Evolutionary conservation across 192 early-diverging fungal species (phyloP).

Genomic region (Spizellomyces sp.): DNA sequence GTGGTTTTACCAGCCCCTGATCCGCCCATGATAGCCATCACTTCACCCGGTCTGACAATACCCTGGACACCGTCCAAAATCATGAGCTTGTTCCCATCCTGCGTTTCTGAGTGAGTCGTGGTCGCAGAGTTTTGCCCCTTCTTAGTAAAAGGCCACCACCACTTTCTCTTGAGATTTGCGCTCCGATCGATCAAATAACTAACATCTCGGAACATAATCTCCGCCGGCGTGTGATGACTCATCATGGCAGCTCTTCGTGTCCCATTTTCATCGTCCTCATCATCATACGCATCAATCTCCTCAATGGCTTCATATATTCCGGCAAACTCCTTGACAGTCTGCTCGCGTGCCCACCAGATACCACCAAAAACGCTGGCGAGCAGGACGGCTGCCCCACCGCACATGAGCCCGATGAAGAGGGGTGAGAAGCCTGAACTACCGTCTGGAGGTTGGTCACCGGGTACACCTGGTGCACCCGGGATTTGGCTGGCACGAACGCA

Average conservation of each 20-base stretch:
- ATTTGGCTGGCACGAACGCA: constrained; percentile 86
- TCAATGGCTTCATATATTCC: neutral
- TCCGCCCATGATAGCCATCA: constrained; percentile 92
- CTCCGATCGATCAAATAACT: constrained; percentile 52
- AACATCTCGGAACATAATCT: constrained; percentile 66
- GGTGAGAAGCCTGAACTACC: constrained; percentile 27
- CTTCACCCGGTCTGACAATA: constrained; percentile 77
- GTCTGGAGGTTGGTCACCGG: constrained; percentile 35
- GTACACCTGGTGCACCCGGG: constrained; percentile 65
- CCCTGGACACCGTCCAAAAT: constrained; percentile 74
- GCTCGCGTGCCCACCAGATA: constrained; percentile 23
- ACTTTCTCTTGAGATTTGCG: neutral
- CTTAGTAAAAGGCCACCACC: neutral
- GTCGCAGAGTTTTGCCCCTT: neutral
- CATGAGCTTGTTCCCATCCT: constrained; percentile 33
- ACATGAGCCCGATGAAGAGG: constrained; percentile 50
- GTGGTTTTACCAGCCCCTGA: constrained; percentile 93
- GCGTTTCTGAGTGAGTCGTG: neutral
- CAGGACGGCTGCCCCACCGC: constrained; percentile 40
- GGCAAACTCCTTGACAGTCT: constrained; percentile 7
- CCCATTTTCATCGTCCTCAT: constrained; percentile 15
- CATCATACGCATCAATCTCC: neutral
- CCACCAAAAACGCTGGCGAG: constrained; percentile 38
- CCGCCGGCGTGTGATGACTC: constrained; percentile 71
- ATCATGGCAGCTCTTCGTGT: constrained; percentile 50